phyloP scores from a whole-genome alignment of 305 asterid species.

The Euphrasia arctica region DNA sequence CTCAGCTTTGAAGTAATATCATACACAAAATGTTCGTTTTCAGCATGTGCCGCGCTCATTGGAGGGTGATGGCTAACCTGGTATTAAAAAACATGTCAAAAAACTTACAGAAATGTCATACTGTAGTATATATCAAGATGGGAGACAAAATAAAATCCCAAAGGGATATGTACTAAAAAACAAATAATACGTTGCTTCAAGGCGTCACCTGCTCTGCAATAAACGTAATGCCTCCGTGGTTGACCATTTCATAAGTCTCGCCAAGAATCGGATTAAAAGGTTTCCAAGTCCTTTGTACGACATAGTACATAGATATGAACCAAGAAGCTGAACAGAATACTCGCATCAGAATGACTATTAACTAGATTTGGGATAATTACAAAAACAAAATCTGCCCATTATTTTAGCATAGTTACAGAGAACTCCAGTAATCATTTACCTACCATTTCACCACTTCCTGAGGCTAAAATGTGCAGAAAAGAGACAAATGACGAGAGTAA shows the following conservation, averaged over 20 bases:
- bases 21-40: slow-evolving; percentile 52
- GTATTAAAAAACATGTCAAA: slow-evolving; percentile 6
- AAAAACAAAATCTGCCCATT: not conserved
- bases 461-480: not conserved
- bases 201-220: slow-evolving; percentile 54
- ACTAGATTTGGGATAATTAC: not conserved
- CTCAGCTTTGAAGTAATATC: slow-evolving; percentile 61
- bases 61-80: slow-evolving; percentile 76
- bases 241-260: slow-evolving; percentile 58
- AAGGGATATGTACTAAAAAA: slow-evolving; percentile 1
- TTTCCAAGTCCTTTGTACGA: slow-evolving; percentile 59
- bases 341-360: not conserved
- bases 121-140: not conserved
- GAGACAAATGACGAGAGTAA: not conserved
- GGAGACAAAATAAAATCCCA: not conserved
- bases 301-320: slow-evolving; percentile 55
- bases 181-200: not conserved
- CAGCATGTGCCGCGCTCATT: slow-evolving; percentile 61
- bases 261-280: slow-evolving; percentile 74
- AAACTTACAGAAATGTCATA: not conserved
- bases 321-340: slow-evolving; percentile 42
- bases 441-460: not conserved
- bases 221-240: slow-evolving; percentile 59
- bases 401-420: not conserved
- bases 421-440: not conserved